Evolutionary conservation across 129 eudicot genomes (phyloP).

Genomic region (Artemisia argyi): DNA sequence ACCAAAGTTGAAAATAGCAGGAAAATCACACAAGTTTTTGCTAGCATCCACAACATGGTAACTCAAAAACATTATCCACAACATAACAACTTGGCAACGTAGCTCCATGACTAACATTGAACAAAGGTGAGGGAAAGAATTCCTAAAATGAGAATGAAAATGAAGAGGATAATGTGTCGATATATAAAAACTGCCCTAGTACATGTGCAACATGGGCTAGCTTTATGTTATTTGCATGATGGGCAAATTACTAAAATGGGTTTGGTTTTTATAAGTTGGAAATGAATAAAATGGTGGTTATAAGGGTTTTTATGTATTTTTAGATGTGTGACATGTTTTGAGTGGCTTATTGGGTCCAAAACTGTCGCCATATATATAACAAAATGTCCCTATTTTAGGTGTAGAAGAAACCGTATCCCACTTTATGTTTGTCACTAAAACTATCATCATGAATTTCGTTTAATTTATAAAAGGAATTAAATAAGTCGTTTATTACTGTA

Average conservation of each 20-base stretch:
- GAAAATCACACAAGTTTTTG: conserved; percentile 48
- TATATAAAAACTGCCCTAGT: conserved; percentile 4
- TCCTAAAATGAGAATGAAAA: background rate
- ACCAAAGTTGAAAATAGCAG: conserved; percentile 85
- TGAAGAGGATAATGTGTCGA: conserved; percentile 22
- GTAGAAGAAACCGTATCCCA: conserved; percentile 2
- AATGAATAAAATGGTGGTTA: background rate
- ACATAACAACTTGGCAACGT: background rate
- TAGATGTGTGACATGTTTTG: background rate
- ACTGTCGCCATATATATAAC: background rate
- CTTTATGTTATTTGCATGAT: conserved; percentile 2
- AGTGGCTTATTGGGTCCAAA: conserved; percentile 10
- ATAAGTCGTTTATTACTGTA: background rate
- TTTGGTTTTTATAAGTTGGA: background rate
- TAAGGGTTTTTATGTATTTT: conserved; percentile 26
- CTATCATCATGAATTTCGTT: background rate
- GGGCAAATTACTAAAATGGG: conserved; percentile 26
- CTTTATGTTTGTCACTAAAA: conserved; percentile 8
- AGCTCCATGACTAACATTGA: conserved; percentile 21
- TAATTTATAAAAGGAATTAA: background rate
- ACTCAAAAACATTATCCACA: conserved; percentile 16
- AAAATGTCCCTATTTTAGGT: background rate
- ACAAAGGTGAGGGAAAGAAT: background rate
- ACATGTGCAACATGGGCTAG: conserved; percentile 29
- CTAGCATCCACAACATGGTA: conserved; percentile 17